These are phyloP conservation scores for Tricholoma furcatifolium DNA, from an alignment of 768 basidiomycete genomes.

Conservation along the genomic window DNA sequence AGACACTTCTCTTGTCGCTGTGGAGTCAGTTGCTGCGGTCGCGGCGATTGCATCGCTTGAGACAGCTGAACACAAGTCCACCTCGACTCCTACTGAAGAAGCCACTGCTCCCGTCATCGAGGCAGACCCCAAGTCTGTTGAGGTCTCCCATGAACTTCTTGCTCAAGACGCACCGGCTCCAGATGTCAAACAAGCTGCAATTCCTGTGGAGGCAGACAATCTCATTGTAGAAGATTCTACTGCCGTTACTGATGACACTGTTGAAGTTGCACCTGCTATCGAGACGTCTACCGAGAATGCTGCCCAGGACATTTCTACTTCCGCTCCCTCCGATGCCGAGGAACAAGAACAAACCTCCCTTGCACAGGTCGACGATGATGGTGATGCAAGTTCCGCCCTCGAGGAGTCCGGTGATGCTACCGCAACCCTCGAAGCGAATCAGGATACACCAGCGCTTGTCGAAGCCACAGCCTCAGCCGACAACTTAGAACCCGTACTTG, in stretches of 20 bases:
- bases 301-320: too few species aligned
- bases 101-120: background rate
- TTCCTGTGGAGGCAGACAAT: background rate
- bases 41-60: constrained; percentile 1
- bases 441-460: too few species aligned
- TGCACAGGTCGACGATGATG: background rate
- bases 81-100: background rate
- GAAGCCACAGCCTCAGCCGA: too few species aligned
- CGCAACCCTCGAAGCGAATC: too few species aligned
- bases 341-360: background rate
- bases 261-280: too few species aligned
- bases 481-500: too few species aligned
- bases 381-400: too few species aligned
- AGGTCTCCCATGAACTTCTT: background rate
- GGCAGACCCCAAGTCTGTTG: background rate
- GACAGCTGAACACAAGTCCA: background rate
- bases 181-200: background rate
- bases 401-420: too few species aligned
- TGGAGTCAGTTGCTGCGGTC: background rate
- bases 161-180: background rate
- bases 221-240: background rate
- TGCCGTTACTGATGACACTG: background rate
- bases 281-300: too few species aligned
- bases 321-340: too few species aligned
- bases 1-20: too few species aligned